Base-by-base conservation (phyloP, 2,329 filamentous ascomycete species). In the Keithomyces neogunnii region DNA sequence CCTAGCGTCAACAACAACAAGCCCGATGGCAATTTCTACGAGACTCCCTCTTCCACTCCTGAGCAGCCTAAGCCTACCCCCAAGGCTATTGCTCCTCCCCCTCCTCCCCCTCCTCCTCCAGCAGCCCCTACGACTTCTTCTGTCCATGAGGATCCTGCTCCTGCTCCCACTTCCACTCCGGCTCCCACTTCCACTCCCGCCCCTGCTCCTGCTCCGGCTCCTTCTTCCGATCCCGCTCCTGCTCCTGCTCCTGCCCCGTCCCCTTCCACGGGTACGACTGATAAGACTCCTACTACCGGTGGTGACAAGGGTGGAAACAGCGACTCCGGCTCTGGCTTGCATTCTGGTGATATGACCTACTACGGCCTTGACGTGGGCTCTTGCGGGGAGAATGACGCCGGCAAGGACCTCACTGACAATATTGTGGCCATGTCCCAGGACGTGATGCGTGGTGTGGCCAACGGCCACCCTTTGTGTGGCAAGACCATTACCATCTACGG, bases 381-480 rank as follows among this genome's bases (percentile, higher is more conserved):
- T 28, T 93, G 89, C 63, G 88, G 87, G 50, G 67, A 65, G 38
- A 77, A 81, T 57, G 83, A 83, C 69, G 63, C 72, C 45, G 81
- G 82, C 61, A 63, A 68, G 56, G 81, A 84, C 61, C 51, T 63
- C 29, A 66, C 62, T 3, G 73, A 82, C 26, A 73, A 79, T 63
- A 81, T 89, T 53, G 81, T 93, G 52, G 89, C 89, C 53, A 73
- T 95, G 49, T 80, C 85, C 26, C 60, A 74, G 42, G 69, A 61
- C 4, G 69, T 88, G 62, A 89, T 91, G 81, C 83, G 81, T 53
- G 56, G 63, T 0, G 62, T 65, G 50, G 84, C 83, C 61, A 89
- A 88, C 72, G 72, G 67, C 59, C 88, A 90, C 74, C 77, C 80
- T 46, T 78, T 81, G 65, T 93, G 89, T 68, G 83, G 82, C 65